Evolutionary conservation across 345 rosid genomes (phyloP).

Genomic region (Trapa bicornis): DNA sequence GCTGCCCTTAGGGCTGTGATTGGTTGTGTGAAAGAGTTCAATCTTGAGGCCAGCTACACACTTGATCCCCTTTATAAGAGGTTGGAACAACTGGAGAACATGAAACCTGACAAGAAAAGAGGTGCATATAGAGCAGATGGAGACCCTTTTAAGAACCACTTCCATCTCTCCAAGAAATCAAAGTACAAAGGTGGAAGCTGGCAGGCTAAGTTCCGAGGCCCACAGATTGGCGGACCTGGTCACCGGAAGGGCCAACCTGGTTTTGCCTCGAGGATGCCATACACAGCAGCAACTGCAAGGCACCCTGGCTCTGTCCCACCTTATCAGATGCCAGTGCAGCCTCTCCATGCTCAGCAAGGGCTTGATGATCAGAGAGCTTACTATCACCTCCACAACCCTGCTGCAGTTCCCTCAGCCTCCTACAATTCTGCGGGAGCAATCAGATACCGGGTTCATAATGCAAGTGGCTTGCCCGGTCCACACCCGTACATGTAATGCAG

Average conservation of each 20-base stretch:
- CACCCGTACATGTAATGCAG: not conserved
- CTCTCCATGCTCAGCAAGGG: conserved; percentile 26
- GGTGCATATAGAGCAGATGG: conserved; percentile 20
- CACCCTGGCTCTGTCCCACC: not conserved
- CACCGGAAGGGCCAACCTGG: not conserved
- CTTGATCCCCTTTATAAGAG: conserved; percentile 46
- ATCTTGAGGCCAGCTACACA: conserved; percentile 42
- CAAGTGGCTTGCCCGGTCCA: not conserved
- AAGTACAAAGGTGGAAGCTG: conserved; percentile 15
- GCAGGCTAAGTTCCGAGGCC: not conserved
- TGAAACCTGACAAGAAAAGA: conserved; percentile 35
- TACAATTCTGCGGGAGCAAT: conserved; percentile 15
- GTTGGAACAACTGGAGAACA: conserved; percentile 38
- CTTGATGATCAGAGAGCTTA: conserved; percentile 25
- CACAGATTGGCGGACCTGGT: not conserved
- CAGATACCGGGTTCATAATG: conserved; percentile 14
- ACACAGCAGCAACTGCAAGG: not conserved
- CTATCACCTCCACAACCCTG: conserved; percentile 18
- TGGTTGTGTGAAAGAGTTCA: conserved; percentile 34
- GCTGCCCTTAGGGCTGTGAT: conserved; percentile 39
- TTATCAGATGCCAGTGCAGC: conserved; percentile 26
- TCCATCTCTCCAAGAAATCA: conserved; percentile 27
- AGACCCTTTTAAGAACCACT: not conserved
- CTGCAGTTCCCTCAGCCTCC: conserved; percentile 10
- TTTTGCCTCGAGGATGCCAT: not conserved